Evolutionary conservation across 495 filamentous ascomycete genomes (phyloP).

Genomic region (Paragyromitra xinjiangensis): DNA sequence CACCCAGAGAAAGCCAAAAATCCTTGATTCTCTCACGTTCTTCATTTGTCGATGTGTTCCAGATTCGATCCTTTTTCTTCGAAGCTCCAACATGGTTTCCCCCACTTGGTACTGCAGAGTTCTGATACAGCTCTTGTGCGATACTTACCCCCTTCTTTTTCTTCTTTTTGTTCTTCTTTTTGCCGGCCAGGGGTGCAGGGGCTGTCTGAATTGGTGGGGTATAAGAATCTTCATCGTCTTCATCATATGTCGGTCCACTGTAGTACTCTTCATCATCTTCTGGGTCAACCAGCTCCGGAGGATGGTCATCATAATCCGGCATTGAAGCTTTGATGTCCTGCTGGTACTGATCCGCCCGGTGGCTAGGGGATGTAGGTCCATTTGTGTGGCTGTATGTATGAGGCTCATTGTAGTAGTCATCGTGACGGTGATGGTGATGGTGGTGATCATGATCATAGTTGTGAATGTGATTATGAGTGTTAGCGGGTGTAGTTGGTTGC

Average conservation of each 20-base stretch:
- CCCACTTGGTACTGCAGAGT: slow-evolving; percentile 47
- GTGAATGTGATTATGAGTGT: slow-evolving; percentile 39
- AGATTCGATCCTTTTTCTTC: slow-evolving; percentile 79
- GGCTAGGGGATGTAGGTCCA: slow-evolving; percentile 42
- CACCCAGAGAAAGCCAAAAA: slow-evolving; percentile 96
- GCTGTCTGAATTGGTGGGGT: slow-evolving; percentile 49
- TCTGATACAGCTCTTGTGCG: slow-evolving; percentile 48
- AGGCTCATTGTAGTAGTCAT: slow-evolving; percentile 35
- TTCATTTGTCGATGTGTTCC: slow-evolving; percentile 92
- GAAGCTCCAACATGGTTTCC: slow-evolving; percentile 40
- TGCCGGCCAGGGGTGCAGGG: slow-evolving; percentile 59
- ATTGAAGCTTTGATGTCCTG: slow-evolving; percentile 55
- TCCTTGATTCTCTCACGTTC: slow-evolving; percentile 97
- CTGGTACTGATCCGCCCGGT: slow-evolving; percentile 44
- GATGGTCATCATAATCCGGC: slow-evolving; percentile 55
- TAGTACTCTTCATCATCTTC: slow-evolving; percentile 62
- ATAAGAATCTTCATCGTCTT: slow-evolving; percentile 60
- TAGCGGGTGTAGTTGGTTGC: slow-evolving; percentile 24
- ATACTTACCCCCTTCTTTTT: slow-evolving; percentile 60
- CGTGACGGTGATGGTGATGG: slow-evolving; percentile 45
- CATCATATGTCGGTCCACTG: slow-evolving; percentile 62
- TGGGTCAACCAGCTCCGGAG: slow-evolving; percentile 55
- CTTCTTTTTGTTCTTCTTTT: slow-evolving; percentile 74
- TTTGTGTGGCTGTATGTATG: slow-evolving; percentile 40
- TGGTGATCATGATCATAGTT: slow-evolving; percentile 40